Percentiles rank a stretch among this genome's conserved stretches.
Conservation (phyloP, 345 rosid genomes). For the Luvunga scandens region DNA sequence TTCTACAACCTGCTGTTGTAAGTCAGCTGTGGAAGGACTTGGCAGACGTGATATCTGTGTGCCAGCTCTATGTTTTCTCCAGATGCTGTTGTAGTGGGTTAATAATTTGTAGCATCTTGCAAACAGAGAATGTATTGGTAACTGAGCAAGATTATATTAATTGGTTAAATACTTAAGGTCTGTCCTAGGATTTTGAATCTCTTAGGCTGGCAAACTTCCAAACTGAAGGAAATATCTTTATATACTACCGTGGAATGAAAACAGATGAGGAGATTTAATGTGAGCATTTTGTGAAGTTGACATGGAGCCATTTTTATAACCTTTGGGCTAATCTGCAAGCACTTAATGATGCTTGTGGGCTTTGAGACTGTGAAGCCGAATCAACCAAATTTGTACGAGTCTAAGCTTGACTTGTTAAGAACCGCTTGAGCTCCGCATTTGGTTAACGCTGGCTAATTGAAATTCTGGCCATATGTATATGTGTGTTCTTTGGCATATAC, state of each 20-base stretch:
- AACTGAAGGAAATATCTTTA: background rate
- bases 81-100: background rate
- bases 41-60: background rate
- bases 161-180: background rate
- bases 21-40: constrained; percentile 2
- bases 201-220: background rate
- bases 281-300: background rate
- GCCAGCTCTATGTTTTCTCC: background rate
- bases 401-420: background rate
- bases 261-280: background rate
- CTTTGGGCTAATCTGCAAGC: background rate
- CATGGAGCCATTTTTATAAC: background rate
- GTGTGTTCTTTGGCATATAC: background rate
- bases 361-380: background rate
- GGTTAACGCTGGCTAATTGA: background rate
- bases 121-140: background rate
- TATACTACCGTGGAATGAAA: background rate
- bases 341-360: background rate
- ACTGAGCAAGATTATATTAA: too few relatives aligned
- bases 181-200: background rate
- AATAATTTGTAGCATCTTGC: background rate
- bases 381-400: background rate
- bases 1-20: background rate
- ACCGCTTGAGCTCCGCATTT: background rate
- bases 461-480: background rate